These are phyloP conservation scores for Berberis vulgaris DNA, from an alignment of 164 flowering plant species.

Conservation along the genomic window DNA sequence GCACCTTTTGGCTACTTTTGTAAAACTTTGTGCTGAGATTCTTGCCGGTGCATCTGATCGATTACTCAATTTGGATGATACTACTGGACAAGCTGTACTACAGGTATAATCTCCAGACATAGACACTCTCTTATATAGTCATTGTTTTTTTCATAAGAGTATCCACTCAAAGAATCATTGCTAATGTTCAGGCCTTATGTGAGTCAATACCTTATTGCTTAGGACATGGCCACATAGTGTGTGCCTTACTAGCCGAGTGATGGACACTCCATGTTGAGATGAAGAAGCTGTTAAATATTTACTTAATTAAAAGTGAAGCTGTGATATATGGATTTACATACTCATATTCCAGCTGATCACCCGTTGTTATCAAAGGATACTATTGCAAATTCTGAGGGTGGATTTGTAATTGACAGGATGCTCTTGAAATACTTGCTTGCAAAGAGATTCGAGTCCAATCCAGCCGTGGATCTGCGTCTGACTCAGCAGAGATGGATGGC, in stretches of 20 bases:
- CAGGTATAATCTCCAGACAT: constrained; percentile 38
- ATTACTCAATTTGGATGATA: constrained; percentile 62
- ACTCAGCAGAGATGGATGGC: constrained; percentile 54
- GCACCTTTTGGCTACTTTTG: constrained; percentile 91
- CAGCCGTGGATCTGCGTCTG: constrained; percentile 51
- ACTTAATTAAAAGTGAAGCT: too few species aligned
- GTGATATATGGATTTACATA: not conserved
- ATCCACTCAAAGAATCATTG: too few species aligned
- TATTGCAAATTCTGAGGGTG: not conserved
- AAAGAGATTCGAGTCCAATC: constrained; percentile 75
- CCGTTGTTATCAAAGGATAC: not conserved
- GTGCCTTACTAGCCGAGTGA: too few species aligned
- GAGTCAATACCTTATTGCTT: too few species aligned
- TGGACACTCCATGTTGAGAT: too few species aligned
- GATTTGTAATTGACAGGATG: constrained; percentile 45
- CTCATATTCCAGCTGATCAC: not conserved
- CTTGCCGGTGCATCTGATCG: constrained; percentile 96
- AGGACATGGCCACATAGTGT: too few species aligned
- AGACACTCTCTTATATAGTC: not conserved
- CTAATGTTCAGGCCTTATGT: too few species aligned
- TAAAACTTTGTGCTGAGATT: constrained; percentile 88
- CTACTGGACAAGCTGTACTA: constrained; percentile 68
- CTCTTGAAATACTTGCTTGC: constrained; percentile 71
- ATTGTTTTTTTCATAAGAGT: not conserved
- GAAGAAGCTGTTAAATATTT: not conserved